Conservation (phyloP, 148 eudicot genomes). For the Salicornia ramosissima region DNA sequence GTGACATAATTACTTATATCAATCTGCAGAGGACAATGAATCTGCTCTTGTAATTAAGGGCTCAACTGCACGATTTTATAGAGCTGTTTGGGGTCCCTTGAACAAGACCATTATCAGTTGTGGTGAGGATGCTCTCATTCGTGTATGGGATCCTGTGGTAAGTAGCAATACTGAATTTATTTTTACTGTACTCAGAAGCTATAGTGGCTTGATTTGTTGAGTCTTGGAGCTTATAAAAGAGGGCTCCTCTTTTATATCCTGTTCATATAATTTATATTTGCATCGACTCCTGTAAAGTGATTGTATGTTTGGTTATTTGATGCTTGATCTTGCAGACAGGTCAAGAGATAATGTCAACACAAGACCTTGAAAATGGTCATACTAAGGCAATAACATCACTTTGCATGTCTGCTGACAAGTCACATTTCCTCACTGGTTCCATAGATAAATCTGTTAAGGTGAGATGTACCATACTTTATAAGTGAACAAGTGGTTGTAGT, state of each 20-base stretch:
- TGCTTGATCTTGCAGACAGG: conserved; percentile 55
- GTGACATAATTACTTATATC: neutral
- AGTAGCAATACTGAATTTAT: conserved; percentile 12
- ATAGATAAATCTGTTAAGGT: conserved; percentile 95
- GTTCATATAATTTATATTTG: neutral
- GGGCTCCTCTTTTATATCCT: neutral
- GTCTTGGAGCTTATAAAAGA: neutral
- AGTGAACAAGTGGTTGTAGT: neutral
- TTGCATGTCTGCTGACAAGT: conserved; percentile 63
- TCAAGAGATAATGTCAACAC: conserved; percentile 57
- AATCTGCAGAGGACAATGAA: conserved; percentile 57
- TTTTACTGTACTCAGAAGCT: too few species aligned
- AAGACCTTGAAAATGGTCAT: conserved; percentile 68
- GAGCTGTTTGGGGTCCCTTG: conserved; percentile 98
- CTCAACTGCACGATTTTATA: conserved; percentile 79
- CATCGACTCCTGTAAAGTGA: neutral
- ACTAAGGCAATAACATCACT: conserved; percentile 71
- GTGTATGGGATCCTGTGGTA: conserved; percentile 94
- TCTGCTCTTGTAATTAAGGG: conserved; percentile 69
- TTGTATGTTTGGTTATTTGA: conserved; percentile 8
- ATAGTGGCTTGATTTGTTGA: too few species aligned
- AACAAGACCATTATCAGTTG: conserved; percentile 79
- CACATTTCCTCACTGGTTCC: conserved; percentile 88
- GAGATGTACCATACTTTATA: conserved; percentile 3
- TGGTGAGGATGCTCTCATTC: conserved; percentile 85